Base-by-base conservation (phyloP, 441 rosid genomes). In the Adansonia madagascariensis region DNA sequence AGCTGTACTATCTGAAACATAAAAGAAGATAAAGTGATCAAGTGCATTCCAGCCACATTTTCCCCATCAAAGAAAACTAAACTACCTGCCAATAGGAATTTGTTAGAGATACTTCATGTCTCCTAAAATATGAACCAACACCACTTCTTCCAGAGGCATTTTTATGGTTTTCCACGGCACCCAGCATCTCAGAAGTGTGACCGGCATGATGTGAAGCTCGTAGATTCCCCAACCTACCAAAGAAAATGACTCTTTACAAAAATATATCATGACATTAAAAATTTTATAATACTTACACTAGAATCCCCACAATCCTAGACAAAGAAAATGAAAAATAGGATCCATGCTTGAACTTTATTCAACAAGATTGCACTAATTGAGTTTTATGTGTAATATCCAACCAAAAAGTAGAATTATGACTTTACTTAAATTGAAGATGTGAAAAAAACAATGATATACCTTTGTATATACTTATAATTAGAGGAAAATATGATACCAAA, bases 61-160 rank as follows among this genome's bases (percentile, higher is more conserved):
- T 68, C 14, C 60, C 52, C 46, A 79, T 12, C 43, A 39, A 82
- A 71, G 55, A 77, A 56, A 76, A 64, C 31, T 73, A 46, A 74
- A 10, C 75, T 81, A 87, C 99, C 96, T 96, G 98, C 99, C 99
- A 96, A 77, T 92, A 87, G 84, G 91, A 86, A 71, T 86, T 86
- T 77, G 96, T 87, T 84, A 96, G 83, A 73, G 94, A 90, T 79
- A 81, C 92, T 86, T 94, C 99, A 88, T 90, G 92, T 69, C 89
- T 86, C 80, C 88, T 87, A 83, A 92, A 96, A 87, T 88, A 94
- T 52, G 99, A 94, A 83, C 91, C 80, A 71, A 96, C 98, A 81
- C 92, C 92, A 62, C 84, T 79, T 84, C 85, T 89, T 64, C 83
- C 87, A 75, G 75, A 90, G 72, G 84, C 59, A 44, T 73, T 90